Base-by-base conservation (phyloP, 331 rosid species). In the Dryas integrifolia region DNA sequence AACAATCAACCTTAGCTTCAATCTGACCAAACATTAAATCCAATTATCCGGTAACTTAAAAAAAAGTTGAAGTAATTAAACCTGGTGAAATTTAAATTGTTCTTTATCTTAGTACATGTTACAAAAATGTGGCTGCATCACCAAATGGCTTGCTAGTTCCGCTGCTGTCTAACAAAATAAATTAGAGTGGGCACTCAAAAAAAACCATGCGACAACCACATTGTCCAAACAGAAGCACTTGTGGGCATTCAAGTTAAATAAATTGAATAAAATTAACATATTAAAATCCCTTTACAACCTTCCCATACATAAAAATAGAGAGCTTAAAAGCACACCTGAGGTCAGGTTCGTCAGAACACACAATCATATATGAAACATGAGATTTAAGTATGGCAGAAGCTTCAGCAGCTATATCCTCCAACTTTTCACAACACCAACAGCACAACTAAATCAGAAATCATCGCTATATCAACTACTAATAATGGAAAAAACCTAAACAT, bases 381-480 rank as follows among this genome's bases (percentile, higher is more conserved):
- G 66, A 64, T 46, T 46, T 6, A 64, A 69, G 35, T 41, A 40
- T 40, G 26, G 58, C 74, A 40, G 67, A 39, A 15, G 49, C 67
- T 62, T 62, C 30, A 3, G 13, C 49, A 39, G 66, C 66, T 9
- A 68, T 52, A 18, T 35, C 39, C 45, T 16, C 40, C 63, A 69
- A 43, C 50, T 51, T 5, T 5, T 40, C 52, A 52, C 53, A 45
- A 65, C 40, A 49, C 45, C 67, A 74, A 14, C 35, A 14, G 55
- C 24, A 75, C 66, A 21, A 49, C 45, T 62, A 68, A 57, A 78
- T 58, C 35, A 48, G 63, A 48, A 55, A 58, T 53, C 48, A 45
- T 39, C 56, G 51, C 70, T 55, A 72, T 46, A 46, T 43, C 58
- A 38, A 47, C 64, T 51, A 11, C 69, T 4, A 16, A 26, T 8